Evolutionary conservation across 2,329 filamentous ascomycete genomes (phyloP).

Genomic region (Xylariaceae sp.): DNA sequence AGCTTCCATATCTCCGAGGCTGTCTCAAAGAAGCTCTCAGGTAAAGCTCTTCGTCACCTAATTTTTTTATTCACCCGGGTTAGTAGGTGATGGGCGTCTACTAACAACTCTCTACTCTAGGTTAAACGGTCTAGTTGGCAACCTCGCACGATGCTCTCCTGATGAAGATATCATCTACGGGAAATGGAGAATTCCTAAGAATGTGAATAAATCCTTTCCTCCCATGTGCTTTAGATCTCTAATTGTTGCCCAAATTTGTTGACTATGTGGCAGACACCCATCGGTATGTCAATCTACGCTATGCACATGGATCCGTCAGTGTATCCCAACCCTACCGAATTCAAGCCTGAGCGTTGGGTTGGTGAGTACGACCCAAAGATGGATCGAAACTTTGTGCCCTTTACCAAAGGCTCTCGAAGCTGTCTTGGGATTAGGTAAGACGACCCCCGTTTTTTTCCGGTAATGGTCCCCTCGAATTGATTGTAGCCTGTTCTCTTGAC

Average conservation of each 20-base stretch:
- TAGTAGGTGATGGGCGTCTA: background rate
- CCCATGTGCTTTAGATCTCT: background rate
- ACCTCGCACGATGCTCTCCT: constrained; percentile 2
- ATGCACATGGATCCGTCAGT: constrained; percentile 5
- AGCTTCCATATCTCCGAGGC: constrained; percentile 10
- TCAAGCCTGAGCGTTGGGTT: constrained; percentile 1
- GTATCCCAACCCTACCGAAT: background rate
- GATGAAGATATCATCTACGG: constrained; percentile 5
- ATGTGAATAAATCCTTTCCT: background rate
- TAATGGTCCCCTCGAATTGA: background rate
- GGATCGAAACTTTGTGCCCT: constrained; percentile 3
- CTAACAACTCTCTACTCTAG: background rate
- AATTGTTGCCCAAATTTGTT: background rate
- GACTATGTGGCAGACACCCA: background rate
- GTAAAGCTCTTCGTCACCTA: background rate
- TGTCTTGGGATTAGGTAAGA: constrained; percentile 3
- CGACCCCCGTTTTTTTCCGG: background rate
- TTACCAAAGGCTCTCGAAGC: constrained; percentile 3
- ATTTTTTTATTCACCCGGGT: background rate
- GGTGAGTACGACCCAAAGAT: constrained; percentile 2
- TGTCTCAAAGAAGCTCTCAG: constrained; percentile 20
- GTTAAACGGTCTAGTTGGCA: background rate
- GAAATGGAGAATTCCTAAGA: constrained; percentile 6
- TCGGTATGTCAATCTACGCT: constrained; percentile 1
- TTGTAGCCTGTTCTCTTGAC: background rate